Evolutionary conservation across 2,329 filamentous ascomycete species (phyloP), one percentile per base, ranked within the genome.

Genomic region (Cordyceps militaris): DNA sequence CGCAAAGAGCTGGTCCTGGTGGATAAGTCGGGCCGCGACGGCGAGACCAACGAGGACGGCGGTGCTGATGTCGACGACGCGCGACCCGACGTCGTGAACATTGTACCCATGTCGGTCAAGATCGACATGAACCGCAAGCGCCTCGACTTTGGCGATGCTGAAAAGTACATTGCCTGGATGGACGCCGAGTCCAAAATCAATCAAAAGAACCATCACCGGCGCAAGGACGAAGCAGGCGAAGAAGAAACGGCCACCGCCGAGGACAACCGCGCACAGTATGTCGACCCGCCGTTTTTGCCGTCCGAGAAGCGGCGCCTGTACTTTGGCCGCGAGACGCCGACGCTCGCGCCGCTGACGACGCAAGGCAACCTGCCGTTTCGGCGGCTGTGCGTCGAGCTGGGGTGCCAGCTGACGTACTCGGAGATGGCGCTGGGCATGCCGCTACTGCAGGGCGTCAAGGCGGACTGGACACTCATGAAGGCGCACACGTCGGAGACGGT

Each of bases 301-400:
- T 97, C 93, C 0, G 94, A 99, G 75, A 99, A 99, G 77, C 84
- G 94, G 59, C 85, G 86, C 52, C 79, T 99, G 57, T 97, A 99
- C 74, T 97, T 97, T 71, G 92, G 92, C 6, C 84, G 87, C 1
- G 93, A 97, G 70, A 99, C 94, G 1, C 94, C 94, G 0, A 84
- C 92, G 11, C 78, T 99, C n/a, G 94, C 94, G 4, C 94, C 94
- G 36, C 79, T 99, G 50, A 99, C 94, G 1, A 99, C 94, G 0
- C 94, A 97, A 73, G 94, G 94, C 47, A 99, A 99, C 88, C 79
- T 97, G 49, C 94, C 94, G 1, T 99, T 96, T 76, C 87, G 94
- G 58, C 84, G 94, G 51, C 82, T 99, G 30, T 97, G 92, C 67
- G 86, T 91, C 13, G 88, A 92, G 57, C 81, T 97, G 24, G 94